Evolutionary conservation across 2,329 filamentous ascomycete species (phyloP).

Genomic region (Venturia pyrina): DNA sequence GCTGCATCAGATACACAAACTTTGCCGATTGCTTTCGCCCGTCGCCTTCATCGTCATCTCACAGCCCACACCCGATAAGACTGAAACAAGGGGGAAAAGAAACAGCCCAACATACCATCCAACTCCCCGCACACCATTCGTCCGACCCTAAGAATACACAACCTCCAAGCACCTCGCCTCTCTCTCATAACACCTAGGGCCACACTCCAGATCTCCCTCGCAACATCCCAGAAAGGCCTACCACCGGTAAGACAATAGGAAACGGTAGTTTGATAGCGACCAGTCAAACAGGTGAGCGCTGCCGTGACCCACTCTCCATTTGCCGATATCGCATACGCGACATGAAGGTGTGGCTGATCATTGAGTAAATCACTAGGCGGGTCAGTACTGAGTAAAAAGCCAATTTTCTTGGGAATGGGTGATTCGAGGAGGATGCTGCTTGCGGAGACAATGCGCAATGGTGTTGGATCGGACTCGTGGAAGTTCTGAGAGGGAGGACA

Average conservation of each 20-base stretch:
- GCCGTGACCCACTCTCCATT: constrained; percentile 71
- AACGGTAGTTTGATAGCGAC: constrained; percentile 60
- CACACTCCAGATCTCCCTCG: constrained; percentile 66
- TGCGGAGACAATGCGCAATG: constrained; percentile 46
- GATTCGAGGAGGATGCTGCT: constrained; percentile 66
- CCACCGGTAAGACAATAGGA: constrained; percentile 59
- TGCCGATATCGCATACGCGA: constrained; percentile 60
- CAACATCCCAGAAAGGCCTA: constrained; percentile 55
- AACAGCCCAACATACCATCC: constrained; percentile 29
- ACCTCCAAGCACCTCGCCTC: constrained; percentile 64
- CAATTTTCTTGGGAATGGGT: constrained; percentile 54
- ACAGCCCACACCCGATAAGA: neutral
- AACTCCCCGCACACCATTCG: constrained; percentile 58
- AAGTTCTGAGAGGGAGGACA: constrained; percentile 42
- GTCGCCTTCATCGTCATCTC: neutral
- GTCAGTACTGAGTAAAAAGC: constrained; percentile 59
- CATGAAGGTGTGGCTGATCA: constrained; percentile 70
- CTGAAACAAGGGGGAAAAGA: neutral
- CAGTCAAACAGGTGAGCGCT: constrained; percentile 71
- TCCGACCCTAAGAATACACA: constrained; percentile 64
- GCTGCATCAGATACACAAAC: neutral
- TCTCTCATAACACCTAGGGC: constrained; percentile 62
- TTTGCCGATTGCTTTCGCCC: neutral
- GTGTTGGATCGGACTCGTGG: constrained; percentile 33
- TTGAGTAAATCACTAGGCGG: constrained; percentile 64